Evolutionary conservation across 1,139 yeast species (phyloP).

Genomic region (Protomyces gravidus): DNA sequence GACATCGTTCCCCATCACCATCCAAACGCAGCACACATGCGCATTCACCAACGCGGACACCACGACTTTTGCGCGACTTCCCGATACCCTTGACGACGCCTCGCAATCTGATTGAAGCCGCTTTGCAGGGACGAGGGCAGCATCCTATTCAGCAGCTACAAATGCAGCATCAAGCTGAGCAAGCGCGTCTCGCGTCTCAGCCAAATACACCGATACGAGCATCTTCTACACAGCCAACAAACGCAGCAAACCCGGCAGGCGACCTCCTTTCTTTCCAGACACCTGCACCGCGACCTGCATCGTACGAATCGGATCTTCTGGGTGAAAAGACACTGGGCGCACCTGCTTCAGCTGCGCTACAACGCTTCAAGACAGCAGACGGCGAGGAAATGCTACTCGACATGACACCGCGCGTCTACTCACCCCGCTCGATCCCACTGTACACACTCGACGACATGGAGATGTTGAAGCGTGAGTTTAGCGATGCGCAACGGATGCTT

Average conservation of each 20-base stretch:
- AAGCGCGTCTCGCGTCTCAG: neutral
- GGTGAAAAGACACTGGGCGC: neutral
- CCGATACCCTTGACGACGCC: slow-evolving; percentile 20
- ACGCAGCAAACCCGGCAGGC: neutral
- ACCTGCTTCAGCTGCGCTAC: neutral
- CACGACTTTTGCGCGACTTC: slow-evolving; percentile 15
- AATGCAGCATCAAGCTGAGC: neutral
- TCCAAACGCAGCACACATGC: neutral
- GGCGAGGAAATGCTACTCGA: slow-evolving; percentile 26
- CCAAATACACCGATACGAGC: neutral
- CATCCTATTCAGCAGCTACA: slow-evolving; percentile 1
- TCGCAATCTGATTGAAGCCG: slow-evolving; percentile 11
- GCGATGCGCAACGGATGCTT: neutral
- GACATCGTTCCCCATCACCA: neutral
- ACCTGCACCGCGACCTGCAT: slow-evolving; percentile 5
- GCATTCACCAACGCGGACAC: slow-evolving; percentile 21
- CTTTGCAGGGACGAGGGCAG: slow-evolving; percentile 9
- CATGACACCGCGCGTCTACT: slow-evolving; percentile 25
- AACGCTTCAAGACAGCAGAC: slow-evolving; percentile 8
- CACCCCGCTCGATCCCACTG: slow-evolving; percentile 19
- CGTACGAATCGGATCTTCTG: neutral
- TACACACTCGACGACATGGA: slow-evolving; percentile 24
- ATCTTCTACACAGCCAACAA: neutral
- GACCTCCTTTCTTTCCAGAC: slow-evolving; percentile 23
- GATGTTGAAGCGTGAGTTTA: slow-evolving; percentile 18